Evolutionary conservation across 129 eudicot genomes (phyloP).

Genomic region (Arctium minus): DNA sequence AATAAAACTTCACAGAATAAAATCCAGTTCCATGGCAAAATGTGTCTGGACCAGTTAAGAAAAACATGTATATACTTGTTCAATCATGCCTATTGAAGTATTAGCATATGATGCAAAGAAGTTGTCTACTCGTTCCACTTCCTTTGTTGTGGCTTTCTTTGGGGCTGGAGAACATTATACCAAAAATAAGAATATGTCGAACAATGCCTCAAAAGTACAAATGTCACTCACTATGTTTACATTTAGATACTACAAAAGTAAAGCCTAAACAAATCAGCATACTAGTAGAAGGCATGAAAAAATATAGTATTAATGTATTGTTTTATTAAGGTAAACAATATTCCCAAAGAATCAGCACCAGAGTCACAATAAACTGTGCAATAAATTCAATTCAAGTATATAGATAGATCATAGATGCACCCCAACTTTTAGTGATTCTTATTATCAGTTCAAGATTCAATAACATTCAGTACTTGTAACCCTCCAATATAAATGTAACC

Average conservation of each 20-base stretch:
- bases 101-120: constrained; percentile 54
- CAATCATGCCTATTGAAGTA: constrained; percentile 48
- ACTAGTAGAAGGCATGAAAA: neutral
- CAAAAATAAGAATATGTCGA: constrained; percentile 7
- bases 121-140: constrained; percentile 43
- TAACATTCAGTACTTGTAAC: neutral
- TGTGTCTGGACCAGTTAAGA: neutral
- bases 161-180: constrained; percentile 31
- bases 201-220: neutral
- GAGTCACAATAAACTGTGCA: neutral
- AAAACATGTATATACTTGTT: constrained; percentile 42
- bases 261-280: constrained; percentile 3
- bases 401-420: neutral
- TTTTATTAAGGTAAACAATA: neutral
- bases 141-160: constrained; percentile 38
- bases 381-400: neutral
- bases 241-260: neutral
- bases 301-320: neutral
- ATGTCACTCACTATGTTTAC: neutral
- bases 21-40: neutral
- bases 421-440: neutral
- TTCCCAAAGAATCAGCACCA: neutral
- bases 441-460: neutral
- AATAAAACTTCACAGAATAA: neutral
- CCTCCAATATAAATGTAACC: neutral